Percentiles rank a stretch among this genome's conserved stretches.
phyloP scores from a whole-genome alignment of 2,329 filamentous ascomycete genomes.

The Cercospora janseana region DNA sequence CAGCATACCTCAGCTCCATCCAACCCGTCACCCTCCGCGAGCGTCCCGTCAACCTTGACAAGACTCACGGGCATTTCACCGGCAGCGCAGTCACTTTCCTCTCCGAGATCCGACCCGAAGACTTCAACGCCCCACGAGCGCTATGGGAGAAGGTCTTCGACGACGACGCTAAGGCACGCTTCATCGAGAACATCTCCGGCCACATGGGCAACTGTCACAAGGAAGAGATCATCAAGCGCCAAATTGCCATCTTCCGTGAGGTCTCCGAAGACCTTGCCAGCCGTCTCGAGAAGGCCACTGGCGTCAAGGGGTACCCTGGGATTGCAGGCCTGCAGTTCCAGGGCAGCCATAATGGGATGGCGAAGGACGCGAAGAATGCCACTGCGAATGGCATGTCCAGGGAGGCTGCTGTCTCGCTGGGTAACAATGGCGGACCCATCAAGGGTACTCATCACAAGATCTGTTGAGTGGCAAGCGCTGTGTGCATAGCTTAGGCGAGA shows the following conservation, averaged over 20 bases:
- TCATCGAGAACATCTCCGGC: conserved; percentile 59
- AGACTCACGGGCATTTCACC: conserved; percentile 52
- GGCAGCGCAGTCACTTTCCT: conserved; percentile 52
- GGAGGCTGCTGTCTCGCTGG: conserved; percentile 16
- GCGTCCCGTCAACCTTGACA: conserved; percentile 49
- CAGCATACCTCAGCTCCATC: conserved; percentile 57
- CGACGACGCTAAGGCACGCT: conserved; percentile 56
- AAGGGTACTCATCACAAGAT: conserved; percentile 22
- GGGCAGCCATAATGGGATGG: conserved; percentile 61
- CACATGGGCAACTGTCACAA: conserved; percentile 60
- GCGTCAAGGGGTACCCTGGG: conserved; percentile 59
- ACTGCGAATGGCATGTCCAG: conserved; percentile 52
- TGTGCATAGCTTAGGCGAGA: conserved; percentile 5
- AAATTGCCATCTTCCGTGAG: conserved; percentile 65
- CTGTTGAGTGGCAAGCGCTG: not conserved
- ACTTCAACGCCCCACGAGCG: conserved; percentile 56
- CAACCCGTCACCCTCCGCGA: conserved; percentile 51
- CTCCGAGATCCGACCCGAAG: conserved; percentile 53
- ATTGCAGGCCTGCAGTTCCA: conserved; percentile 58
- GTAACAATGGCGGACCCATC: conserved; percentile 25
- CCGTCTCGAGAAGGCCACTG: conserved; percentile 61
- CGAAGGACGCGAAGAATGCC: conserved; percentile 47
- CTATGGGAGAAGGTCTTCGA: conserved; percentile 64
- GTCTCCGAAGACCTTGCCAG: conserved; percentile 58
- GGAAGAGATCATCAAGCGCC: conserved; percentile 61